Evolutionary conservation across 2,329 filamentous ascomycete genomes (phyloP), one percentile per base, ranked within the genome.

Genomic region (Fusarium cyanostomum): DNA sequence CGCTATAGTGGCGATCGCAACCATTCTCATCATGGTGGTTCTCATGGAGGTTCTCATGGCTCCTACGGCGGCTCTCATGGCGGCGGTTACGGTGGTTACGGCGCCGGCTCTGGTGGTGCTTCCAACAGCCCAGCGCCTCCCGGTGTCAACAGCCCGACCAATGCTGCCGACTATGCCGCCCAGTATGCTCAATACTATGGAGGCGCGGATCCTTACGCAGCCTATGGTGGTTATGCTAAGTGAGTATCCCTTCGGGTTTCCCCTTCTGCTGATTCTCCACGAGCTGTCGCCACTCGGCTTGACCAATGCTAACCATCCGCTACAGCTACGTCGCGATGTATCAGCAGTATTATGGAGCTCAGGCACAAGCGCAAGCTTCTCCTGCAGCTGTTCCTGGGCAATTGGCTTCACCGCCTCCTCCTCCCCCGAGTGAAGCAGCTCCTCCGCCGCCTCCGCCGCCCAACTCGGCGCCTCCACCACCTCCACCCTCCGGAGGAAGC

Each of bases 191-290:
- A 93, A 74, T 95, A 96, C 76, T 94, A 94, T 61, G 84, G 83
- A 62, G 82, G 82, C 52, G 81, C 85, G 62, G 92, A 97, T 72
- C 94, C 94, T 0, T 97, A 97, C 75, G 92, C 92, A 37, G 88
- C 91, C 8, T 97, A 95, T 69, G 94, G 94, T 62, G 94, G 94
- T 52, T 97, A 95, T 77, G 86, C 89, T 68, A 91, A 90, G 79
- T 92, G 84, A 73, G 81, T 68, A 28, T 18, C 18, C 42, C 24
- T 16, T 33, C 42, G 12, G n/a, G 10, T n/a, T 27, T 34, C 42
- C 3, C 46, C 16, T 43, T 27, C 12, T 46, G 34, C 21, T 50
- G 24, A 30, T 37, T 52, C 8, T 16, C 48, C 38, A 30, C 12
- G 15, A 38, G 30, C 35, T 31, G 13, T 21, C 11, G 30, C 8